Conservation (phyloP, 108 stramenopile species). For the Parietichytrium sp. region DNA sequence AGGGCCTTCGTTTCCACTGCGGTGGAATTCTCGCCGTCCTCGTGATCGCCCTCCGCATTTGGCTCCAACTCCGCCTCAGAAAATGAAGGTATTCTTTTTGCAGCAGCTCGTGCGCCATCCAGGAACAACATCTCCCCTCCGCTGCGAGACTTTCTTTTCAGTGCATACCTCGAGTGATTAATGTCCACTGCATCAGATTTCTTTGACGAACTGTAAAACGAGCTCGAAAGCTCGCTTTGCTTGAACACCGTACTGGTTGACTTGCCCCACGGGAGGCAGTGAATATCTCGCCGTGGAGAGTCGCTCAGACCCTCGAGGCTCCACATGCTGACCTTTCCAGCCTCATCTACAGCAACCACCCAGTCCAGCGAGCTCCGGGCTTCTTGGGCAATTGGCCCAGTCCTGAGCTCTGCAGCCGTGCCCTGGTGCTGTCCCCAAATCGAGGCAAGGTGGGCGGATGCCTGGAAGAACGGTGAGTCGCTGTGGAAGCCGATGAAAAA, state of each 20-base stretch:
- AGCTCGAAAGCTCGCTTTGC: not conserved
- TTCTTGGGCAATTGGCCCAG: slow-evolving; percentile 26
- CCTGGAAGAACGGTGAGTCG: not conserved
- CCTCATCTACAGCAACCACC: slow-evolving; percentile 21
- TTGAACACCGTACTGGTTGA: not conserved
- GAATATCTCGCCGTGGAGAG: slow-evolving; percentile 16
- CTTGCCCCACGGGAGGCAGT: slow-evolving; percentile 9
- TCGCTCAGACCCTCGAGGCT: slow-evolving; percentile 36
- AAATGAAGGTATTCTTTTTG: too few species aligned
- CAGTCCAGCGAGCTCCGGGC: slow-evolving; percentile 30
- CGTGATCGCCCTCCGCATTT: not conserved
- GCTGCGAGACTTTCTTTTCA: not conserved
- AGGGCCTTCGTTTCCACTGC: too few species aligned
- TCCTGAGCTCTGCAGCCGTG: not conserved
- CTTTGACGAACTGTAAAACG: too few species aligned
- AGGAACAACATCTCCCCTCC: too few species aligned
- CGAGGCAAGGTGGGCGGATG: not conserved
- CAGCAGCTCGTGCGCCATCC: too few species aligned
- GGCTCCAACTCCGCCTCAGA: not conserved
- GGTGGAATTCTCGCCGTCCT: too few species aligned
- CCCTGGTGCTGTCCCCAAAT: slow-evolving; percentile 16
- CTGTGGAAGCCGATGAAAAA: not conserved
- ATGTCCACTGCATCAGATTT: too few species aligned
- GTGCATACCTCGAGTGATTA: not conserved
- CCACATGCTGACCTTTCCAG: slow-evolving; percentile 33